A percentile compares a stretch with the other conserved stretches of the same genome.
Conservation (phyloP, 495 filamentous ascomycete species). For the Glutinoglossum americanum region DNA sequence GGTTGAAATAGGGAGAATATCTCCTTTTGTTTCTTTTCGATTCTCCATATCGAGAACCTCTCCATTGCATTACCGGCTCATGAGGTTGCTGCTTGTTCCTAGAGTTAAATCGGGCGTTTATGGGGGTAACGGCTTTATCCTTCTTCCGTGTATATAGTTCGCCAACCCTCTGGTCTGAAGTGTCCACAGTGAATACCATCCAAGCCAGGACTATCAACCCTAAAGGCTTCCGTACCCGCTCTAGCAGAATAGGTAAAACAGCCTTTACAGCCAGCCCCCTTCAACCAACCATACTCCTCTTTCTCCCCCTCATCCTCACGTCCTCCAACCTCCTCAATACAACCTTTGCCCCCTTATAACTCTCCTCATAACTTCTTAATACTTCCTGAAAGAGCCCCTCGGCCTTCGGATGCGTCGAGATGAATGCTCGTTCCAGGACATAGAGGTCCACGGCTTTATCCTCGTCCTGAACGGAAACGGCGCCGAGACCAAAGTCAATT, state of each 20-base stretch:
- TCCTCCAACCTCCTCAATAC: slow-evolving; percentile 70
- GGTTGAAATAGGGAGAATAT: not conserved
- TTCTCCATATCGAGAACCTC: not conserved
- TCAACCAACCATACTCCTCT: slow-evolving; percentile 89
- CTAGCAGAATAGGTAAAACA: not conserved
- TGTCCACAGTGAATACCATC: not conserved
- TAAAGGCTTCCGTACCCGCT: not conserved
- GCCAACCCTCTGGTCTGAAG: not conserved
- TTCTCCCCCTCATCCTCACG: slow-evolving; percentile 86
- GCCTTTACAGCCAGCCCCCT: not conserved
- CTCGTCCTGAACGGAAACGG: slow-evolving; percentile 64
- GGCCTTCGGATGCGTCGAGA: slow-evolving; percentile 75
- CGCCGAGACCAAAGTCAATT: slow-evolving; percentile 89
- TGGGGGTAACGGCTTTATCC: not conserved
- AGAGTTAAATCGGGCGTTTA: not conserved
- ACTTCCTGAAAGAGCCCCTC: slow-evolving; percentile 53
- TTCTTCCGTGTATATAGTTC: not conserved
- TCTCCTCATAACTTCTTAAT: slow-evolving; percentile 36
- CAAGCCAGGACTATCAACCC: not conserved
- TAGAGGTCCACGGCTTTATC: slow-evolving; percentile 94
- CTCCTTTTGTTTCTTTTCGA: not conserved
- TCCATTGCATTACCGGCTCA: not conserved
- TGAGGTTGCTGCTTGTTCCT: not conserved
- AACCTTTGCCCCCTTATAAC: slow-evolving; percentile 32
- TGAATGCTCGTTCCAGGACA: slow-evolving; percentile 90